Percentiles rank a stretch among this genome's conserved stretches.
phyloP scores from a whole-genome alignment of 2,329 filamentous ascomycete species.

The Pyrenochaeta sp. region DNA sequence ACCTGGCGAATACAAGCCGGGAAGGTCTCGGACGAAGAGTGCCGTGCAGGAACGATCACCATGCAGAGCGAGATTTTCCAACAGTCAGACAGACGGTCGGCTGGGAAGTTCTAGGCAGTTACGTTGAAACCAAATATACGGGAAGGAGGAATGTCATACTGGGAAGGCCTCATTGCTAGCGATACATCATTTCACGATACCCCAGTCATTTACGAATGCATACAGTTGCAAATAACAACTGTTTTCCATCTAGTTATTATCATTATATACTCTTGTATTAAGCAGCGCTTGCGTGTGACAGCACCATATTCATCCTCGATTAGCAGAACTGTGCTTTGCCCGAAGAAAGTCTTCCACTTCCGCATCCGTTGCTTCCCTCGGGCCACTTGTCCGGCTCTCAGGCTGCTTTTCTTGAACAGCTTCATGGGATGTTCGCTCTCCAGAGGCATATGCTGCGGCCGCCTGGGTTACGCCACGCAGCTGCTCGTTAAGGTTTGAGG shows the following conservation, averaged over 20 bases:
- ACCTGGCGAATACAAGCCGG: slow-evolving; percentile 42
- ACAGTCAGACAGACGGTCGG: slow-evolving; percentile 21
- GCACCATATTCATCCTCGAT: slow-evolving; percentile 2
- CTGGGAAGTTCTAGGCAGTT: neutral
- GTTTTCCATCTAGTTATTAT: too few species aligned
- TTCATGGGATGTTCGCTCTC: neutral
- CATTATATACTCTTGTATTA: neutral
- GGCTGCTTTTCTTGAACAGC: neutral
- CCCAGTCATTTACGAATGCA: slow-evolving; percentile 1
- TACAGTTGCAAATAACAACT: neutral
- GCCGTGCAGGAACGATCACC: slow-evolving; percentile 31
- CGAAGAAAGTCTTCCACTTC: slow-evolving; percentile 33
- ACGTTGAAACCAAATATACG: neutral
- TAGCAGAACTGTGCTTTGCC: slow-evolving; percentile 22
- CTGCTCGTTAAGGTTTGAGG: neutral
- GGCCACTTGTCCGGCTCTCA: neutral
- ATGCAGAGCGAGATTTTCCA: slow-evolving; percentile 37
- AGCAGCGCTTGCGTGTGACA: neutral
- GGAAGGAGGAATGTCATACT: neutral
- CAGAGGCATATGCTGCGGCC: neutral
- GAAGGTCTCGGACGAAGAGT: slow-evolving; percentile 38
- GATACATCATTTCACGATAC: slow-evolving; percentile 15
- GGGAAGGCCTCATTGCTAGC: neutral
- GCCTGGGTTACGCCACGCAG: neutral
- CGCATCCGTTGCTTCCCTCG: slow-evolving; percentile 16